These are phyloP conservation scores for Rugosomyces carneus DNA, from an alignment of 1,284 basidiomycete genomes.

Conservation along the genomic window DNA sequence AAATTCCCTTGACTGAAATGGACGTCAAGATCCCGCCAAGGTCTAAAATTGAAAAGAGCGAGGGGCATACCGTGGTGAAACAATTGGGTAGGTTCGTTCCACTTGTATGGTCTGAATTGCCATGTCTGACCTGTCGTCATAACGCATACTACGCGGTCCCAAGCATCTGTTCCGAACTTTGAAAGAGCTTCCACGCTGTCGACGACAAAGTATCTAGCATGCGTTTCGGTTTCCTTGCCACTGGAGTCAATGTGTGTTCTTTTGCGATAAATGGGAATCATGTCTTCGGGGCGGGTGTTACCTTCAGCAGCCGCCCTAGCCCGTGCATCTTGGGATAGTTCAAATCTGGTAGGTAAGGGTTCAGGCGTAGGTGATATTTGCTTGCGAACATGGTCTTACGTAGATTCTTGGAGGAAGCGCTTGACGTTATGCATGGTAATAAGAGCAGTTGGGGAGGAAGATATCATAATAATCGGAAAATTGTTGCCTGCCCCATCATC, in stretches of 20 bases:
- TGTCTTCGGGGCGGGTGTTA: slow-evolving; percentile 74
- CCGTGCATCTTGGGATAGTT: slow-evolving; percentile 72
- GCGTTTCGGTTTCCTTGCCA: slow-evolving; percentile 38
- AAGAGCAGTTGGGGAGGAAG: slow-evolving; percentile 90
- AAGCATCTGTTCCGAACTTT: slow-evolving; percentile 88
- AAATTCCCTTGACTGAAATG: slow-evolving; percentile 79
- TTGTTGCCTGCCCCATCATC: slow-evolving; percentile 43
- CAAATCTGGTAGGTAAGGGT: slow-evolving; percentile 51
- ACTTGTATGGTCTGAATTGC: slow-evolving; percentile 97
- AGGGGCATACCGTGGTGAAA: slow-evolving; percentile 83
- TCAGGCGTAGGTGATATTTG: background rate
- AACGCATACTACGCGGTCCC: slow-evolving; percentile 95
- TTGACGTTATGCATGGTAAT: slow-evolving; percentile 98
- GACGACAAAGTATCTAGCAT: slow-evolving; percentile 69
- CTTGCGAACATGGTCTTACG: slow-evolving; percentile 39
- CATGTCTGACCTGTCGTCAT: slow-evolving; percentile 97
- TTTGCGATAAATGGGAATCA: slow-evolving; percentile 78
- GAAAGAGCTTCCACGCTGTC: slow-evolving; percentile 89
- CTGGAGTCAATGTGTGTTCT: slow-evolving; percentile 56
- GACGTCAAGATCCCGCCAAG: background rate
- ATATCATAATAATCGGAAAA: slow-evolving; percentile 94
- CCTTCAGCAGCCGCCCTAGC: slow-evolving; percentile 63
- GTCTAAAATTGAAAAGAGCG: background rate
- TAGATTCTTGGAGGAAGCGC: slow-evolving; percentile 85
- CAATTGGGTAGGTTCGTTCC: slow-evolving; percentile 85